Percentiles rank a stretch among this genome's conserved stretches.
These are phyloP conservation scores for Fusarium duplospermum DNA, from an alignment of 2,329 filamentous ascomycete genomes.

Conservation along the genomic window DNA sequence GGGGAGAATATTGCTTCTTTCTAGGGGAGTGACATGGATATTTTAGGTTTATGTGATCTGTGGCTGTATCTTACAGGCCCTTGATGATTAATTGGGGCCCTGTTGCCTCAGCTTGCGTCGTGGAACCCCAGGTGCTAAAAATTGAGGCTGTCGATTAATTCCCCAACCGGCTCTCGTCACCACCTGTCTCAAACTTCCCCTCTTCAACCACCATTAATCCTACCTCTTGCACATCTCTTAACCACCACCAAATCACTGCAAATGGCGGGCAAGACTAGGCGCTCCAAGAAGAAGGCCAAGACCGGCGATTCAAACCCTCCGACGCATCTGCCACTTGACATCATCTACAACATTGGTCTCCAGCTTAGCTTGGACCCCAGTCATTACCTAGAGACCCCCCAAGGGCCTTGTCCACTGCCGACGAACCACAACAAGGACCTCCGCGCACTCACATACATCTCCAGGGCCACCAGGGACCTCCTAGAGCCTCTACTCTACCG, in stretches of 20 bases:
- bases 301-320: neutral
- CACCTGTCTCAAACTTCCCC: neutral
- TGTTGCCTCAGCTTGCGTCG: neutral
- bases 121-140: neutral
- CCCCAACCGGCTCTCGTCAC: neutral
- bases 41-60: neutral
- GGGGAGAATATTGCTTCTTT: neutral
- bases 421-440: neutral
- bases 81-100: neutral
- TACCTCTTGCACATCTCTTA: neutral
- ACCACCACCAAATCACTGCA: neutral
- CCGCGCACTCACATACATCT: conserved; percentile 21
- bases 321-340: conserved; percentile 25
- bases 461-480: conserved; percentile 19
- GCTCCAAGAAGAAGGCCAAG: neutral
- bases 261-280: neutral
- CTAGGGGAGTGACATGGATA: neutral
- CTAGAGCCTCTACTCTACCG: conserved; percentile 35
- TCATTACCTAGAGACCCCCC: neutral
- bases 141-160: neutral
- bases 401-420: neutral
- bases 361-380: neutral
- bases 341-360: conserved; percentile 24
- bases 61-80: neutral
- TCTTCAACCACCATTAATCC: neutral